These are phyloP conservation scores for Sextonia rubra DNA, from an alignment of 164 flowering plant species.

Conservation along the genomic window DNA sequence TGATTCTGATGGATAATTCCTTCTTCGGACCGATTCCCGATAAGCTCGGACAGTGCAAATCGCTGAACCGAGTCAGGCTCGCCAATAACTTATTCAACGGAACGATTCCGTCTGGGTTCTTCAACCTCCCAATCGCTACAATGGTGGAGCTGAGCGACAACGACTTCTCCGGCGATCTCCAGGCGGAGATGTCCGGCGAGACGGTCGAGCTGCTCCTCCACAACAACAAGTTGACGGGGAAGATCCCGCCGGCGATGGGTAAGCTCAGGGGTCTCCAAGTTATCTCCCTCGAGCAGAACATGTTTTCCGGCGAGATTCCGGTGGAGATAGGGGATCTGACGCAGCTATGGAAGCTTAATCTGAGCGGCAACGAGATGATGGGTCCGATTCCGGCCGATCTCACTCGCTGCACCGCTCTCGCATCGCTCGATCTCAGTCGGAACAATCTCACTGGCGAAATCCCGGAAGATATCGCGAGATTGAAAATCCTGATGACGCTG, in stretches of 20 bases:
- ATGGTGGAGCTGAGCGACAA: conserved; percentile 59
- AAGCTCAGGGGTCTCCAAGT: conserved; percentile 36
- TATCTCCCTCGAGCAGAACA: conserved; percentile 46
- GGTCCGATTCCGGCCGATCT: conserved; percentile 60
- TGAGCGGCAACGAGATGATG: conserved; percentile 47
- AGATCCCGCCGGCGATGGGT: conserved; percentile 53
- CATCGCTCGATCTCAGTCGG: conserved; percentile 56
- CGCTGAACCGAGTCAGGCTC: conserved; percentile 51
- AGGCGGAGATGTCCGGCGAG: conserved; percentile 39
- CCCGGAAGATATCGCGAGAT: conserved; percentile 36
- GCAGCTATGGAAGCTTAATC: conserved; percentile 35
- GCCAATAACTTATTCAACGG: conserved; percentile 56
- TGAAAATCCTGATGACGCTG: conserved; percentile 38
- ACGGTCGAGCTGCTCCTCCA: conserved; percentile 40
- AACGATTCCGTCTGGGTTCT: conserved; percentile 62
- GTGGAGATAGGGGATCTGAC: conserved; percentile 37
- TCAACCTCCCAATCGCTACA: conserved; percentile 45
- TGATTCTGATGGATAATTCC: conserved; percentile 64
- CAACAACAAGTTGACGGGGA: conserved; percentile 57
- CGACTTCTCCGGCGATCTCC: conserved; percentile 65
- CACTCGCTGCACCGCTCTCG: conserved; percentile 29
- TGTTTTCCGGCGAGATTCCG: conserved; percentile 57
- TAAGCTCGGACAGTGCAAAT: conserved; percentile 69
- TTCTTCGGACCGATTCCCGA: conserved; percentile 75
- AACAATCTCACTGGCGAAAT: conserved; percentile 53